A percentile compares a stretch with the other conserved stretches of the same genome.
phyloP scores from a whole-genome alignment of 2,329 filamentous ascomycete species.

The Thelonectria olida region DNA sequence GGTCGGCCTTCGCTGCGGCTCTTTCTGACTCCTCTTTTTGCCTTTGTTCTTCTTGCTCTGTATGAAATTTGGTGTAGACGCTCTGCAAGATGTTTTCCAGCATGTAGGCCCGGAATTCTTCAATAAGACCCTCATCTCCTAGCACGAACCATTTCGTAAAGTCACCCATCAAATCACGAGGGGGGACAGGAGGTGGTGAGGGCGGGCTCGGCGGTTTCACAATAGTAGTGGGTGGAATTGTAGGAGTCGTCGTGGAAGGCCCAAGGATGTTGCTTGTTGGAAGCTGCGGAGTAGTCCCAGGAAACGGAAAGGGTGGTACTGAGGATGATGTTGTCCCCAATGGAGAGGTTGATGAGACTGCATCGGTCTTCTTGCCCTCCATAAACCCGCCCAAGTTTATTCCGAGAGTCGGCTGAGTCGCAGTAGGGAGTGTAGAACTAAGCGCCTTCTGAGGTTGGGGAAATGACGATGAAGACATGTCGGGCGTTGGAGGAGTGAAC shows the following conservation, averaged over 20 bases:
- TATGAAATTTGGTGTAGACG: slow-evolving; percentile 52
- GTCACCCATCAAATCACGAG: slow-evolving; percentile 55
- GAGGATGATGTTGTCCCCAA: slow-evolving; percentile 1
- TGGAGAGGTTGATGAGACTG: not conserved
- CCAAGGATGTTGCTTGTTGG: not conserved
- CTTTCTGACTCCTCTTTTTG: slow-evolving; percentile 59
- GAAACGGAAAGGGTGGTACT: slow-evolving; percentile 23
- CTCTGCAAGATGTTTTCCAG: slow-evolving; percentile 55
- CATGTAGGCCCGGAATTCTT: slow-evolving; percentile 58
- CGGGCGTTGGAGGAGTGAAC: slow-evolving; percentile 26
- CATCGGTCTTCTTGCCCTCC: not conserved
- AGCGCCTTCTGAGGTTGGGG: slow-evolving; percentile 18
- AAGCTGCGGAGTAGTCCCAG: slow-evolving; percentile 2
- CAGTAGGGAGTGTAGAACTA: slow-evolving; percentile 3
- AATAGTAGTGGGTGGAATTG: slow-evolving; percentile 8
- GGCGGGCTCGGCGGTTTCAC: slow-evolving; percentile 14
- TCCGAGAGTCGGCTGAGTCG: not conserved
- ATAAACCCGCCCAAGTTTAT: not conserved
- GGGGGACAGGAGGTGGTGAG: slow-evolving; percentile 28
- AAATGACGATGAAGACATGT: slow-evolving; percentile 22
- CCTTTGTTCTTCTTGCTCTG: slow-evolving; percentile 52
- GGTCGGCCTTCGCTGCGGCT: slow-evolving; percentile 55
- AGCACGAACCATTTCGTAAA: slow-evolving; percentile 64
- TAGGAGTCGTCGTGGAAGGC: slow-evolving; percentile 10
- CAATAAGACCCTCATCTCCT: slow-evolving; percentile 63